These are phyloP conservation scores for Venturia carpophila DNA, from an alignment of 2,329 filamentous ascomycete genomes.

Conservation along the genomic window DNA sequence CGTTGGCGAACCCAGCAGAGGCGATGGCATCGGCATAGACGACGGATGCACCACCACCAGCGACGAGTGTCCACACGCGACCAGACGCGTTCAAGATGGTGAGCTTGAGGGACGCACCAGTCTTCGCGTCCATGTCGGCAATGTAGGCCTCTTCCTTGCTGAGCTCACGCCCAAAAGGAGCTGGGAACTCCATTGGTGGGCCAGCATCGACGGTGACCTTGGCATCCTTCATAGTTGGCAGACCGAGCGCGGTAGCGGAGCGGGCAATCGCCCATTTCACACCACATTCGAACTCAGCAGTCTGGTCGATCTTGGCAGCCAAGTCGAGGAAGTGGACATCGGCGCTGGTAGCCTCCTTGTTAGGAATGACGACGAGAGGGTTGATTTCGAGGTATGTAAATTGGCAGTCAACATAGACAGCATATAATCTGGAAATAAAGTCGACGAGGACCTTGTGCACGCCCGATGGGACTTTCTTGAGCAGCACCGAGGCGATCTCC, in stretches of 20 bases:
- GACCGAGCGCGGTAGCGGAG: slow-evolving; percentile 78
- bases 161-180: slow-evolving; percentile 96
- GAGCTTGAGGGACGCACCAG: slow-evolving; percentile 95
- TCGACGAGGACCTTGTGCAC: slow-evolving; percentile 97
- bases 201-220: slow-evolving; percentile 93
- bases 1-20: slow-evolving; percentile 85
- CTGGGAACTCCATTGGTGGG: slow-evolving; percentile 97
- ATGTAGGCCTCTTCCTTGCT: slow-evolving; percentile 99
- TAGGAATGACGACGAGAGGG: slow-evolving; percentile 95
- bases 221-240: slow-evolving; percentile 52
- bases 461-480: slow-evolving; percentile 90
- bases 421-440: slow-evolving; percentile 97
- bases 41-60: slow-evolving; percentile 98
- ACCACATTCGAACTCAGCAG: slow-evolving; percentile 98
- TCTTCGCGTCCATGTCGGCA: slow-evolving; percentile 97
- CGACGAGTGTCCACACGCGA: slow-evolving; percentile 95
- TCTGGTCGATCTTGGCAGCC: slow-evolving; percentile 97
- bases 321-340: slow-evolving; percentile 97
- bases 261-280: slow-evolving; percentile 98
- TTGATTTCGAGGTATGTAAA: slow-evolving; percentile 99
- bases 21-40: slow-evolving; percentile 99
- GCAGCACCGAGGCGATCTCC: slow-evolving; percentile 73
- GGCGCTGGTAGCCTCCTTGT: slow-evolving; percentile 82
- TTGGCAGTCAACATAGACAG: slow-evolving; percentile 98
- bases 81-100: slow-evolving; percentile 88